These are phyloP conservation scores for Daldinia bambusicola DNA, from an alignment of 495 filamentous ascomycete species.

Conservation along the genomic window DNA sequence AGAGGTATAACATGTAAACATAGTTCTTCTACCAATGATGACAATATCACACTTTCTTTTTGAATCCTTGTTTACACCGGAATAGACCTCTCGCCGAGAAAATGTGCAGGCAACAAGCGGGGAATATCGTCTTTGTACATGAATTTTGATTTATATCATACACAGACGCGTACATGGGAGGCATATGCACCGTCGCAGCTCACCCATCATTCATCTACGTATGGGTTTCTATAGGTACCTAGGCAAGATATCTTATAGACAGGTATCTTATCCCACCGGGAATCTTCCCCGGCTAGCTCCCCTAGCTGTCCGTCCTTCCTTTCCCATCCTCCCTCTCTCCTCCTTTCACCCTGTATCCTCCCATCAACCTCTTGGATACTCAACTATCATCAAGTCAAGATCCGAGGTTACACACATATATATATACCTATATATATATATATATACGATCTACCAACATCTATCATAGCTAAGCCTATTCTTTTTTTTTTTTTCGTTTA, in stretches of 20 bases:
- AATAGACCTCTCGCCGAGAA: background rate
- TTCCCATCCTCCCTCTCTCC: background rate
- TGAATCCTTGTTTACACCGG: background rate
- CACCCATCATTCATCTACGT: background rate
- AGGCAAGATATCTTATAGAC: too few species aligned
- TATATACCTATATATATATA: background rate
- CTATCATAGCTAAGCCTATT: too few species aligned
- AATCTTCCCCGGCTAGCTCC: background rate
- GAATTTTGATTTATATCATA: constrained; percentile 14
- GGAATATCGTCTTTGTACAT: constrained; percentile 12
- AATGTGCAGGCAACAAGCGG: background rate
- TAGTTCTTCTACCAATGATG: too few species aligned
- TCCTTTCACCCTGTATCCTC: background rate
- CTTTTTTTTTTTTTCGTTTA: too few species aligned
- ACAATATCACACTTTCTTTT: too few species aligned
- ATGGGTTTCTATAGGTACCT: background rate
- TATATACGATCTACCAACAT: too few species aligned
- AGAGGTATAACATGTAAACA: too few species aligned
- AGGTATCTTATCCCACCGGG: background rate
- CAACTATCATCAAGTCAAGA: too few species aligned
- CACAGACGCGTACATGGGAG: constrained; percentile 6
- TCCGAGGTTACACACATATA: too few species aligned
- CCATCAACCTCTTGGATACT: background rate
- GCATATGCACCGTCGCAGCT: background rate
- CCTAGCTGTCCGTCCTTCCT: background rate